Percentiles rank a stretch among this genome's conserved stretches.
These are phyloP conservation scores for Thermomyces lanuginosus DNA, from an alignment of 2,329 filamentous ascomycete species.

Conservation along the genomic window DNA sequence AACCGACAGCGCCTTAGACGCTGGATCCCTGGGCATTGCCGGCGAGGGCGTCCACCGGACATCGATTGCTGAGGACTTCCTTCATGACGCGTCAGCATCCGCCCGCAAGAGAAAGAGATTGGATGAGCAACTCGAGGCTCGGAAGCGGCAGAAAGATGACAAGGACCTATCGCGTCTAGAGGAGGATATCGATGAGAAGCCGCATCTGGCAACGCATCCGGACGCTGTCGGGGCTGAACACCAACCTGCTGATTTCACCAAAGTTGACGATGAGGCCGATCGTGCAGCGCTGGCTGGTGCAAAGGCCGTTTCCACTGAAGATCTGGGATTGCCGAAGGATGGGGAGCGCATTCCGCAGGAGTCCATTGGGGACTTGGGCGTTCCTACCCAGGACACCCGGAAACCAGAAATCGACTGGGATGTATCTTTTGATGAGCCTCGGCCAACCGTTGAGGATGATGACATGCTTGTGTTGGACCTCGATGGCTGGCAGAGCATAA, in stretches of 20 bases:
- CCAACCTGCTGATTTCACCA: too few relatives aligned
- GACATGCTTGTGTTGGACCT: conserved; percentile 48
- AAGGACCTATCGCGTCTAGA: conserved; percentile 60
- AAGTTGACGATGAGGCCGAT: too few relatives aligned
- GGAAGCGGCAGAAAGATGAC: conserved; percentile 71
- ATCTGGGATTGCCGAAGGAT: too few relatives aligned
- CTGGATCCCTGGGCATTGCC: conserved; percentile 8
- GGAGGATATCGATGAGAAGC: conserved; percentile 37
- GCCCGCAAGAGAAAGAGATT: conserved; percentile 62
- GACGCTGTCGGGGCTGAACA: too few relatives aligned
- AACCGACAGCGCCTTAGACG: conserved; percentile 10
- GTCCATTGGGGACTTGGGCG: too few relatives aligned
- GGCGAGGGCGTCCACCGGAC: conserved; percentile 9
- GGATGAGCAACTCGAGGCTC: conserved; percentile 48
- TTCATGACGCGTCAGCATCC: conserved; percentile 34
- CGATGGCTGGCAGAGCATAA: conserved; percentile 50
- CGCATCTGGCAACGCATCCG: too few relatives aligned
- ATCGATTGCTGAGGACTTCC: conserved; percentile 12
- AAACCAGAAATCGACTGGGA: conserved; percentile 42
- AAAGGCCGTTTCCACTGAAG: too few relatives aligned
- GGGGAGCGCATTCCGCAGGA: too few relatives aligned
- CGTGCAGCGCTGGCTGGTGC: too few relatives aligned
- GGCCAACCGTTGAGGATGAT: conserved; percentile 51
- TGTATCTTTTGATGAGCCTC: conserved; percentile 42
- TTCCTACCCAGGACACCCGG: too few relatives aligned